Conservation (phyloP, 2,329 filamentous ascomycete genomes). For the Neofusicoccum cordaticola region DNA sequence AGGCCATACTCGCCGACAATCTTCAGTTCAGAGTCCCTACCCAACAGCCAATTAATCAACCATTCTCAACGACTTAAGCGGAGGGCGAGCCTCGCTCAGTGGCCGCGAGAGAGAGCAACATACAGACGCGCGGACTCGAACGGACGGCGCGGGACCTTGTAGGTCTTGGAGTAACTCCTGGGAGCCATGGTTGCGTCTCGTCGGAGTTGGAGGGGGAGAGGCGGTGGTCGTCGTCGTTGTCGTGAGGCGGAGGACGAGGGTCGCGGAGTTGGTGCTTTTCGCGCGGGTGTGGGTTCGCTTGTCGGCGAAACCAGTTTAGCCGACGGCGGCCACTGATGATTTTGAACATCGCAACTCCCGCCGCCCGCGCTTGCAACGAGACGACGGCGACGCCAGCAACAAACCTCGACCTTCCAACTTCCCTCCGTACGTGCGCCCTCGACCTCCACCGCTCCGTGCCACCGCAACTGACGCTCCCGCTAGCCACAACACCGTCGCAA, state of each 20-base stretch:
- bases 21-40: slow-evolving; percentile 99
- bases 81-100: slow-evolving; percentile 96
- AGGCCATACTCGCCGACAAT: slow-evolving; percentile 99
- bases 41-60: slow-evolving; percentile 60
- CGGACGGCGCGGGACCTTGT: slow-evolving; percentile 95
- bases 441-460: background rate
- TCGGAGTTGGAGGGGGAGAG: slow-evolving; percentile 1
- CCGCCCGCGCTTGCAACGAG: background rate
- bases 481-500: slow-evolving; percentile 36
- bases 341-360: slow-evolving; percentile 4
- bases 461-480: slow-evolving; percentile 4
- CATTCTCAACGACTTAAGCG: slow-evolving; percentile 86
- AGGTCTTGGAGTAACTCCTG: slow-evolving; percentile 95
- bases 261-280: slow-evolving; percentile 5
- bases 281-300: slow-evolving; percentile 11
- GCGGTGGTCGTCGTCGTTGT: slow-evolving; percentile 27
- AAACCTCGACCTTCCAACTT: slow-evolving; percentile 7
- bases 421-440: slow-evolving; percentile 10
- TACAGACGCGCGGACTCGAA: slow-evolving; percentile 99
- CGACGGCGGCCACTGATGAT: slow-evolving; percentile 10
- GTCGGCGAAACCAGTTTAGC: slow-evolving; percentile 10
- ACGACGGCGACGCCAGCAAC: slow-evolving; percentile 16
- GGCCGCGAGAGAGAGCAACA: slow-evolving; percentile 75
- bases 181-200: slow-evolving; percentile 37
- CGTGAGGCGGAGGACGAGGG: slow-evolving; percentile 21